These are phyloP conservation scores for Pleurotus ostreatus DNA, from an alignment of 768 basidiomycete species.

Conservation along the genomic window DNA sequence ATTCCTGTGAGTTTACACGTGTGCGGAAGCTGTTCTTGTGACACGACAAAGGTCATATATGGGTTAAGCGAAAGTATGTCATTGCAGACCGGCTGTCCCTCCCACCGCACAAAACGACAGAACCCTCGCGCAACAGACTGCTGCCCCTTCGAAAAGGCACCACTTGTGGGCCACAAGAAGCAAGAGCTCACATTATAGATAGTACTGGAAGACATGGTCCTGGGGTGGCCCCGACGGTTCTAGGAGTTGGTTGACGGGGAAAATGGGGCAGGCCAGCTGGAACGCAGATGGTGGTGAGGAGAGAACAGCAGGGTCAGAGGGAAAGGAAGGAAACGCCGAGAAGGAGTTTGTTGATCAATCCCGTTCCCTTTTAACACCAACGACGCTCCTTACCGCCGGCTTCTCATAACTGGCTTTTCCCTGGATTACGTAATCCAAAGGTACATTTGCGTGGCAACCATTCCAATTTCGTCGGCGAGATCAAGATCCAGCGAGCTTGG, in stretches of 20 bases:
- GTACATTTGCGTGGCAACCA: conserved; percentile 5
- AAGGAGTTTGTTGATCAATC: conserved; percentile 20
- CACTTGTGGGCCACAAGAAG: neutral
- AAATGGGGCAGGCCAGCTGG: neutral
- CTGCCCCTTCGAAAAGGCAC: too few species aligned
- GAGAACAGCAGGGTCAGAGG: conserved; percentile 11
- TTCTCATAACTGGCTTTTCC: conserved; percentile 4
- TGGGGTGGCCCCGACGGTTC: neutral
- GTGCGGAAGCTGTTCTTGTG: conserved; percentile 1
- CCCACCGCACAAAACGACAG: neutral
- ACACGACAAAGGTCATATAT: neutral
- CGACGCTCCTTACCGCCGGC: conserved; percentile 10
- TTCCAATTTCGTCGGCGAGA: neutral
- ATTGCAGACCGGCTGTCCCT: conserved; percentile 3
- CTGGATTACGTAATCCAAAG: conserved; percentile 7
- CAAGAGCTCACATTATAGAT: conserved; percentile 23
- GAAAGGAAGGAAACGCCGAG: conserved; percentile 11
- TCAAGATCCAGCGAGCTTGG: conserved; percentile 1
- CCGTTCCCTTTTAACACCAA: conserved; percentile 15
- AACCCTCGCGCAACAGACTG: too few species aligned
- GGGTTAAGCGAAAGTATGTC: neutral
- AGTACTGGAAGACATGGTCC: conserved; percentile 20
- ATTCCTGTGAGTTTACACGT: neutral
- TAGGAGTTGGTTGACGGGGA: neutral
- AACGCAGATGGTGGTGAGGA: conserved; percentile 10